Evolutionary conservation across 2,329 filamentous ascomycete species (phyloP).

Genomic region (Cucurbitaria berberidis): DNA sequence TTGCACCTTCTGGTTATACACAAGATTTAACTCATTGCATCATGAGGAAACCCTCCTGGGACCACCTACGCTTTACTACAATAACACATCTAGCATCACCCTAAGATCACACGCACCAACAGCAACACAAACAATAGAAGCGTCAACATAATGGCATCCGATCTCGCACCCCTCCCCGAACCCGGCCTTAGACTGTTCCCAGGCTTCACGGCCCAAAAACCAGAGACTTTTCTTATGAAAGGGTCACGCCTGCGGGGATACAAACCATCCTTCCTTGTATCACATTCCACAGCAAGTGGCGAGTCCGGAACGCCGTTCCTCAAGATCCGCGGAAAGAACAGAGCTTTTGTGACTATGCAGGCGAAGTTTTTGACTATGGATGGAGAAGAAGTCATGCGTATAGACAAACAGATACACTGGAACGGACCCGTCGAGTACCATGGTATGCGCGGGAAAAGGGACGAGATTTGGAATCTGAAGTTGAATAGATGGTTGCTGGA

Average conservation of each 20-base stretch:
- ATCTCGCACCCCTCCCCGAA: constrained; percentile 15
- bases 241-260: constrained; percentile 5
- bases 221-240: constrained; percentile 21
- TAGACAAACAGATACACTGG: constrained; percentile 17
- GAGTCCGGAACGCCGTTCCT: constrained; percentile 13
- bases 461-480: constrained; percentile 18
- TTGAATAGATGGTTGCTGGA: constrained; percentile 13
- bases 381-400: constrained; percentile 21
- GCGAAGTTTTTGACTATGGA: constrained; percentile 19
- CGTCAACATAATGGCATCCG: constrained; percentile 5
- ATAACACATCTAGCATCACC: not conserved
- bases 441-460: constrained; percentile 18
- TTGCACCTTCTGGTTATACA: not conserved
- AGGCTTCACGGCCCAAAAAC: constrained; percentile 19
- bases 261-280: constrained; percentile 11
- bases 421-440: constrained; percentile 18
- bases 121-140: too few species aligned
- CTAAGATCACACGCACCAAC: too few species aligned
- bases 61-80: not conserved
- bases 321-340: constrained; percentile 15
- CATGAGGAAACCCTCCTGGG: not conserved
- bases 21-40: not conserved
- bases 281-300: constrained; percentile 9
- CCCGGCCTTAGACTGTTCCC: constrained; percentile 23
- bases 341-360: too few species aligned